These are phyloP conservation scores for Fonsecaea monophora DNA, from an alignment of 2,329 filamentous ascomycete species.

Conservation along the genomic window DNA sequence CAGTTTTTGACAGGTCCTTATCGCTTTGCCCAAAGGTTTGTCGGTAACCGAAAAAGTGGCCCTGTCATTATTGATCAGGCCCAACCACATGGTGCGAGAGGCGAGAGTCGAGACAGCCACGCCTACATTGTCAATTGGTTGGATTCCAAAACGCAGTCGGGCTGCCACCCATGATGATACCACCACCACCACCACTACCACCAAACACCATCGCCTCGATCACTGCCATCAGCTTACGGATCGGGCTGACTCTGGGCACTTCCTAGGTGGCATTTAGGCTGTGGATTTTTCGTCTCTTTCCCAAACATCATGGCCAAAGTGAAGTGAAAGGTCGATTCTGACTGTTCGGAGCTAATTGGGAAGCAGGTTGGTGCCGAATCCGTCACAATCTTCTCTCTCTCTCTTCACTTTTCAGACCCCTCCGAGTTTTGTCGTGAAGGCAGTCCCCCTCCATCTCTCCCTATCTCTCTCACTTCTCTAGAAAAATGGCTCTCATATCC, in stretches of 20 bases:
- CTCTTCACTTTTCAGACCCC: conserved; percentile 1
- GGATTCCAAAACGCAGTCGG: not conserved
- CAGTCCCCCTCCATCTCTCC: not conserved
- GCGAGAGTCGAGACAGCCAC: not conserved
- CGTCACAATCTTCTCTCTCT: not conserved
- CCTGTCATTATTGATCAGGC: not conserved
- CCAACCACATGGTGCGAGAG: conserved; percentile 14
- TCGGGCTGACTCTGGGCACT: conserved; percentile 13
- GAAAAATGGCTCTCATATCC: conserved; percentile 5
- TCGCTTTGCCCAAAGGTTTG: not conserved
- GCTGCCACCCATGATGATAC: not conserved
- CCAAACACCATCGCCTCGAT: too few species aligned
- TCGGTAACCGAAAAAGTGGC: not conserved
- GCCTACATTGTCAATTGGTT: too few species aligned
- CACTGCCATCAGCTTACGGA: conserved; percentile 15
- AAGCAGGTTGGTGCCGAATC: not conserved
- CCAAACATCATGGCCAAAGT: not conserved
- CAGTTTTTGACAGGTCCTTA: too few species aligned
- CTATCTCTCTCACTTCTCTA: not conserved
- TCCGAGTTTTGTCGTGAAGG: not conserved
- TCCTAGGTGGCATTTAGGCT: not conserved
- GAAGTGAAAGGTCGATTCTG: conserved; percentile 5
- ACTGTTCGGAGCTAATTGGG: conserved; percentile 5
- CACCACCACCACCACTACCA: not conserved
- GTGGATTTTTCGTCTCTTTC: not conserved